Base-by-base conservation (phyloP, 495 filamentous ascomycete species). In the Cercophora newfieldiana region DNA sequence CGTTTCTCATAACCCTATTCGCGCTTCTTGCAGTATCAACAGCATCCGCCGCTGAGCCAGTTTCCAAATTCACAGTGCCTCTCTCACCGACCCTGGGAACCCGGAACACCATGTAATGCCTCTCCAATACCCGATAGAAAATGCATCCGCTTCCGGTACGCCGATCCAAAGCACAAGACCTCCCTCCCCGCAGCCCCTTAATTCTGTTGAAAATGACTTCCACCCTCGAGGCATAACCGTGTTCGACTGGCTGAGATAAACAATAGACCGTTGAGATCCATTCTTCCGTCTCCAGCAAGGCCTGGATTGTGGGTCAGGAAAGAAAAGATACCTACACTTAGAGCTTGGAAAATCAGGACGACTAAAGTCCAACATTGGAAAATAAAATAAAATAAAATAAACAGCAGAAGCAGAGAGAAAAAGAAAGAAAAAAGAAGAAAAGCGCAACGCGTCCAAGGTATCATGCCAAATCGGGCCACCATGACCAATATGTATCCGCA, bases 21-120 rank as follows among this genome's bases (percentile, higher is more conserved):
- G 18, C 51, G 26, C n/a, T n/a, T 26, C 21, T 26, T 31, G 29
- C 25, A n/a, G n/a, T n/a, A n/a, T n/a, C n/a, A 49, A 25, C 22
- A 14, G 37, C 37, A 14, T 44, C 37, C 12, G 37, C 37, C 12
- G 37, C n/a, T n/a, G 31, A 44, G 22, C 37, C 29, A 48, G n/a
- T 19, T 28, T 44, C 63, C 64, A 54, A 59, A 62, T 65, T 55
- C 66, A 31, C 59, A 66, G 59, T 66, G 63, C 67, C 63, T 62
- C 58, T 63, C 63, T 66, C 67, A 69, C 63, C 59, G 51, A 65
- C 66, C 66, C 57, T 37, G 63, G 51, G 58, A 61, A 28, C 24
- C 49, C 50, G 31, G 24, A 29, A 18, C 44, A 44, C 26, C 22
- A 24, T 31, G 29, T 21, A 1, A 59, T 37, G 37, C 55, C 51